Evolutionary conservation across 768 basidiomycete genomes (phyloP), one percentile per base, ranked within the genome.

Genomic region (Termitomyces sp.): DNA sequence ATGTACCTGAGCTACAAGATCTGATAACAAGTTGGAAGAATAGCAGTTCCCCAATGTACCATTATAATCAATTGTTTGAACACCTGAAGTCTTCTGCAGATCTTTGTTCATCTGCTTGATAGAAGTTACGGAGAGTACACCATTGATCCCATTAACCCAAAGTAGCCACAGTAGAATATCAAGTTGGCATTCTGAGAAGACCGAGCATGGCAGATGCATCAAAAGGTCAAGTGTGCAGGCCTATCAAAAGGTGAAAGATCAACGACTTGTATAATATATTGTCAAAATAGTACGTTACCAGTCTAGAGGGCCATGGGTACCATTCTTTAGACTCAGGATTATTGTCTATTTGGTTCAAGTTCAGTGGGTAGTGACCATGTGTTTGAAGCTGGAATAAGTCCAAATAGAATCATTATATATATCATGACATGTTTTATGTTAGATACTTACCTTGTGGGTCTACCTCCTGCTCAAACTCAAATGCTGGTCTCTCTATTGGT

Each of bases 221-320:
- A 52, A 29, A 12, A 56, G 18, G 27, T 56, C 56, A 7, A 56
- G 32, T n/a, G 29, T 41, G 45, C 56, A 56, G 22, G 56, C 20
- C 56, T 56, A 13, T 18, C 3, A 27, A 39, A 32, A n/a, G 7
- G 29, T 9, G 29, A 29, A 29, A 9, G 29, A 12, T 32, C 29
- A 54, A 36, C 29, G 31, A 10, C 27, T 31, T 45, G 15, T 29
- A n/a, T n/a, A n/a, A n/a, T n/a, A n/a, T 43, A 25, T 20, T 3
- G 23, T 43, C 23, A 43, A 13, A 43, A 13, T 3, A 20, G 15
- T 15, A 31, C 7, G 7, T 45, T 15, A 45, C 44, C 44, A 45
- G 29, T 31, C 31, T 45, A 29, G 29, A 29, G 23, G 44, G 44
- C 46, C 29, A 48, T 35, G 46, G 32, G 16, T 48, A 48, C 46